phyloP scores from a whole-genome alignment of 805 yeast species.

The Pichia insulana region DNA sequence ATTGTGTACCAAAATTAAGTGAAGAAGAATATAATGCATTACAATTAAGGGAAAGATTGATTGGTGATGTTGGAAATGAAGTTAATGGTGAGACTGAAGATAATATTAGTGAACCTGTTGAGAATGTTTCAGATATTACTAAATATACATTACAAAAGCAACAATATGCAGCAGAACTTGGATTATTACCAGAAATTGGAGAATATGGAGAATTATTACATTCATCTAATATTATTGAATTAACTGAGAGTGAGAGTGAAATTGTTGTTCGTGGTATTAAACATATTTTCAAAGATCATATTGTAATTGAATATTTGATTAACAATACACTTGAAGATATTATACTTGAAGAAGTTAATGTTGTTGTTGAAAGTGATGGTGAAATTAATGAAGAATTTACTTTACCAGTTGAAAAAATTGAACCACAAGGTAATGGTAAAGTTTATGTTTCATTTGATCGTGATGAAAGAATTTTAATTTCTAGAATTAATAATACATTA shows the following conservation, averaged over 20 bases:
- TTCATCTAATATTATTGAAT: conserved; percentile 52
- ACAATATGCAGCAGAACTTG: conserved; percentile 62
- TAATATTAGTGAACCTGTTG: conserved; percentile 14
- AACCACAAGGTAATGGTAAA: conserved; percentile 63
- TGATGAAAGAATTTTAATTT: conserved; percentile 31
- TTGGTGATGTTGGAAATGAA: conserved; percentile 14
- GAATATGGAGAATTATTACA: conserved; percentile 69
- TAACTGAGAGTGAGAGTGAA: conserved; percentile 91
- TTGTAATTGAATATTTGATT: conserved; percentile 73
- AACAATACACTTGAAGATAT: conserved; percentile 77
- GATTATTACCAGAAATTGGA: conserved; percentile 63
- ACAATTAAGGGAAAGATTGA: conserved; percentile 47
- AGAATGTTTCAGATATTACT: conserved; percentile 17
- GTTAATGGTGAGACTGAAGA: conserved; percentile 20
- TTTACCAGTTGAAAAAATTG: conserved; percentile 62
- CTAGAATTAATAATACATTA: conserved; percentile 55
- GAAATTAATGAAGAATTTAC: conserved; percentile 62
- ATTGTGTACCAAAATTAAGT: conserved; percentile 54
- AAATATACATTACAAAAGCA: conserved; percentile 39
- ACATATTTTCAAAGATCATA: conserved; percentile 69
- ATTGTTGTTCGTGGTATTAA: conserved; percentile 79
- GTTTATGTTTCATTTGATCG: conserved; percentile 70
- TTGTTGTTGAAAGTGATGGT: conserved; percentile 54
- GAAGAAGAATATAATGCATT: conserved; percentile 62
- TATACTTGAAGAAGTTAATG: conserved; percentile 68